Conservation (phyloP, 2,329 filamentous ascomycete genomes). For the Dissoconium aciculare region DNA sequence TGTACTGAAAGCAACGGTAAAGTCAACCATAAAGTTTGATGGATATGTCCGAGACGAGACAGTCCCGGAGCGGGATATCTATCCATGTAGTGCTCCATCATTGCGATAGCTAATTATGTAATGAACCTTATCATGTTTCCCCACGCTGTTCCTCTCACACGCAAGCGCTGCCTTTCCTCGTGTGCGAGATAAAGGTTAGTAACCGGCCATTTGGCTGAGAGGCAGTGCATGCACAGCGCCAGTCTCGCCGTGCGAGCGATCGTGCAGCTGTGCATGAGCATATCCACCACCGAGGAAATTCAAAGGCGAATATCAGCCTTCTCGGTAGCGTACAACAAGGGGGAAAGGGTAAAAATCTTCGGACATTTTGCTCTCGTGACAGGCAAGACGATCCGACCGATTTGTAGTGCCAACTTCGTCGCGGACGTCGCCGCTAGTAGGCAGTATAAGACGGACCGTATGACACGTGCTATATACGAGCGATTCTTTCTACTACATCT, state of each 20-base stretch:
- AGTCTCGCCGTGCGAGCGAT: slow-evolving; percentile 12
- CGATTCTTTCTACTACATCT: slow-evolving; percentile 3
- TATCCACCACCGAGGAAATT: slow-evolving; percentile 4
- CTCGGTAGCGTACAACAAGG: slow-evolving; percentile 8
- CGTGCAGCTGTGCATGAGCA: slow-evolving; percentile 6
- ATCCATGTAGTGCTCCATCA: no score
- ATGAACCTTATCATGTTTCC: no score
- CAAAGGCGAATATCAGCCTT: slow-evolving; percentile 7
- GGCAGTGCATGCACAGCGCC: slow-evolving; percentile 11
- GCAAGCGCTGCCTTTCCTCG: slow-evolving; percentile 10
- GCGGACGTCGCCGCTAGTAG: slow-evolving; percentile 2
- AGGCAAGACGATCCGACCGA: not conserved
- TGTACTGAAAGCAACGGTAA: no score
- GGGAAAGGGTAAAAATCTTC: slow-evolving; percentile 4
- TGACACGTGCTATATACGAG: slow-evolving; percentile 6
- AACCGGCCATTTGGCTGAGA: slow-evolving; percentile 8
- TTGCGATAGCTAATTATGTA: no score
- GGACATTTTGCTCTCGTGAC: slow-evolving; percentile 1
- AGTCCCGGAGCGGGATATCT: no score
- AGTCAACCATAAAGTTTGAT: no score
- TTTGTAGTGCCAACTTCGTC: slow-evolving; percentile 1
- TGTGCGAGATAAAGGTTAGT: slow-evolving; percentile 9
- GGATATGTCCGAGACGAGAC: no score
- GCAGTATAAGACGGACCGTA: slow-evolving; percentile 3
- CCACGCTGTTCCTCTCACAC: no score